A percentile compares a stretch with the other conserved stretches of the same genome.
These are phyloP conservation scores for Cyclostephanos invisitatus DNA, from an alignment of 108 stramenopile species.

Conservation along the genomic window DNA sequence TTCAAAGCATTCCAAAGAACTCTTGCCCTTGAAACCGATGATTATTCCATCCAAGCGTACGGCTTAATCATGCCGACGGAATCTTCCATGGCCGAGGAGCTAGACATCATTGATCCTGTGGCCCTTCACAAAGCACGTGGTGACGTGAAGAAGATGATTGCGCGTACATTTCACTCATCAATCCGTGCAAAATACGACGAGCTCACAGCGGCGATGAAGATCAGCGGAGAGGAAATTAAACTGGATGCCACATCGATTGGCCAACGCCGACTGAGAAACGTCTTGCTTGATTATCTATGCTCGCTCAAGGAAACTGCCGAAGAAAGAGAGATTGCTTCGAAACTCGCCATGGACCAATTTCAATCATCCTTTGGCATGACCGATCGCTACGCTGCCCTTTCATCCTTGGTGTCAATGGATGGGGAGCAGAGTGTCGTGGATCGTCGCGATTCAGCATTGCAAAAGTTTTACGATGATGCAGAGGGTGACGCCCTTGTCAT, in stretches of 20 bases:
- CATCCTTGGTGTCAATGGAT: constrained; percentile 53
- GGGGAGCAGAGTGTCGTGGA: constrained; percentile 40
- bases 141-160: constrained; percentile 55
- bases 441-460: constrained; percentile 41
- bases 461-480: constrained; percentile 65
- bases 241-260: no score
- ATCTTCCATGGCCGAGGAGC: constrained; percentile 55
- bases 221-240: constrained; percentile 5
- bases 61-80: constrained; percentile 62
- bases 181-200: constrained; percentile 59
- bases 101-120: constrained; percentile 55
- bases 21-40: constrained; percentile 34
- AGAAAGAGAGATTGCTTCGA: constrained; percentile 43
- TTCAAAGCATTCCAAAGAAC: constrained; percentile 42
- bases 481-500: constrained; percentile 54
- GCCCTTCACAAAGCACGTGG: constrained; percentile 49
- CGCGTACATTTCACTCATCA: no score
- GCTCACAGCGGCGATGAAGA: constrained; percentile 49
- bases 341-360: constrained; percentile 45
- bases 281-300: constrained; percentile 60
- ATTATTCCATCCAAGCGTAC: constrained; percentile 63
- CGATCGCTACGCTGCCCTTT: constrained; percentile 70
- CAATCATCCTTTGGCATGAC: no score
- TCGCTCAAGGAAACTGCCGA: constrained; percentile 48
- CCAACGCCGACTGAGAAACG: constrained; percentile 66